Conservation (phyloP, 2,329 filamentous ascomycete genomes). For the Cryphonectria radicalis region DNA sequence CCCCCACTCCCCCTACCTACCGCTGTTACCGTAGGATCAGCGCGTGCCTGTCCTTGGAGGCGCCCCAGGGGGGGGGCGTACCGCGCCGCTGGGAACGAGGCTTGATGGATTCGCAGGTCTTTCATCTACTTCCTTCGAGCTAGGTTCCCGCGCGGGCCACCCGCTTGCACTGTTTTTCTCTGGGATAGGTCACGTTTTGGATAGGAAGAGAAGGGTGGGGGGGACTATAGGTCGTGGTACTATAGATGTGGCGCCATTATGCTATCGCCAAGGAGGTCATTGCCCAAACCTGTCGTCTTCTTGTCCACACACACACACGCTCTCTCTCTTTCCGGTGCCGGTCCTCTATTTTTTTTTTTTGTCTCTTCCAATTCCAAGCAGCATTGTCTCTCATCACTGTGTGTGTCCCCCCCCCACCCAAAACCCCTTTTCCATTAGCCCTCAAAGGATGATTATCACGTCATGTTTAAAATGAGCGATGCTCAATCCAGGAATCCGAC, state of each 20-base stretch:
- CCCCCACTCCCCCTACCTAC: too few relatives aligned
- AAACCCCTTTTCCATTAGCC: not conserved
- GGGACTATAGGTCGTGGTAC: not conserved
- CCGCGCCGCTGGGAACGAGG: slow-evolving; percentile 6
- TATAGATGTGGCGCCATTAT: slow-evolving; percentile 5
- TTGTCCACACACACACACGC: not conserved
- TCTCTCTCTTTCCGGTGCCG: not conserved
- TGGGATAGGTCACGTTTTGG: slow-evolving; percentile 4
- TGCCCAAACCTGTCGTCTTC: not conserved
- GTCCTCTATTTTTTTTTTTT: not conserved
- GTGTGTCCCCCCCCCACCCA: too few relatives aligned
- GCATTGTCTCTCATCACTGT: not conserved
- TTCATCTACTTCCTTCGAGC: not conserved
- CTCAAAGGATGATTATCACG: not conserved
- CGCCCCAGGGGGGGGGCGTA: not conserved
- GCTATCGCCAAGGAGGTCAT: not conserved
- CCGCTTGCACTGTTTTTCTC: not conserved
- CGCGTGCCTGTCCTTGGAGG: not conserved
- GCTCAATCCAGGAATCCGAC: not conserved
- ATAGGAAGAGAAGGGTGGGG: not conserved
- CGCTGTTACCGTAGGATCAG: not conserved
- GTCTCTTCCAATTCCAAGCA: not conserved
- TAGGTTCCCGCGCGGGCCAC: not conserved
- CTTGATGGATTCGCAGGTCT: not conserved
- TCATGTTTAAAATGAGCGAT: not conserved